These are phyloP conservation scores for Macadamia tetraphylla DNA, from an alignment of 164 flowering plant genomes.

Conservation along the genomic window DNA sequence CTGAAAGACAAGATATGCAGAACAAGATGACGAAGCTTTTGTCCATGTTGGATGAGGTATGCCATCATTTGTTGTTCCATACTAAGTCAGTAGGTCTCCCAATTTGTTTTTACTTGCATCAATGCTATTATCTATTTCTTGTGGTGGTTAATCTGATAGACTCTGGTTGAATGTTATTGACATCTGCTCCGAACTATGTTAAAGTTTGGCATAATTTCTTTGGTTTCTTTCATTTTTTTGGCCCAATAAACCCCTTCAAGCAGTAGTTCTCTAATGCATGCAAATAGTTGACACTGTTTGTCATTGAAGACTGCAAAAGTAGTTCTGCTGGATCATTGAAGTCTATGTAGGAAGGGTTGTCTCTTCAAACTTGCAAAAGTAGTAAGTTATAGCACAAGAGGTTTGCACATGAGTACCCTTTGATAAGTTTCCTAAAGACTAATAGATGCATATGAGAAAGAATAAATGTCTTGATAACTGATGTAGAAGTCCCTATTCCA, in stretches of 20 bases:
- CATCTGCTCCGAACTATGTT: not conserved
- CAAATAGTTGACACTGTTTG: not conserved
- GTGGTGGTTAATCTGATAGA: not conserved
- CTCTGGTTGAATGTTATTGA: not conserved
- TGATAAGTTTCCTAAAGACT: not conserved
- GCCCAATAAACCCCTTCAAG: not conserved
- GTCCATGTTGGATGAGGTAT: constrained; percentile 85
- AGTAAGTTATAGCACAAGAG: not conserved
- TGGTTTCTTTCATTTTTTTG: not conserved
- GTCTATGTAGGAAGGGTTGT: not conserved
- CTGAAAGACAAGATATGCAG: constrained; percentile 67
- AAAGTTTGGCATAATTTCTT: not conserved
- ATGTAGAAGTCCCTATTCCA: not conserved
- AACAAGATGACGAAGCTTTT: constrained; percentile 65
- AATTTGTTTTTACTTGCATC: not conserved
- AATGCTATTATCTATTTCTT: not conserved
- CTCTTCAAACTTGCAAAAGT: not conserved
- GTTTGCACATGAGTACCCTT: not conserved
- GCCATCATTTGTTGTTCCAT: not conserved
- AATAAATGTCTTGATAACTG: not conserved
- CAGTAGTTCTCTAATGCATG: not conserved
- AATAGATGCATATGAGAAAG: not conserved
- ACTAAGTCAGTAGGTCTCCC: not conserved
- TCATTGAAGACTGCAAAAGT: not conserved
- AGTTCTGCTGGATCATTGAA: not conserved